Conservation (phyloP, 2,329 filamentous ascomycete species). For the Cytospora paraplurivora region DNA sequence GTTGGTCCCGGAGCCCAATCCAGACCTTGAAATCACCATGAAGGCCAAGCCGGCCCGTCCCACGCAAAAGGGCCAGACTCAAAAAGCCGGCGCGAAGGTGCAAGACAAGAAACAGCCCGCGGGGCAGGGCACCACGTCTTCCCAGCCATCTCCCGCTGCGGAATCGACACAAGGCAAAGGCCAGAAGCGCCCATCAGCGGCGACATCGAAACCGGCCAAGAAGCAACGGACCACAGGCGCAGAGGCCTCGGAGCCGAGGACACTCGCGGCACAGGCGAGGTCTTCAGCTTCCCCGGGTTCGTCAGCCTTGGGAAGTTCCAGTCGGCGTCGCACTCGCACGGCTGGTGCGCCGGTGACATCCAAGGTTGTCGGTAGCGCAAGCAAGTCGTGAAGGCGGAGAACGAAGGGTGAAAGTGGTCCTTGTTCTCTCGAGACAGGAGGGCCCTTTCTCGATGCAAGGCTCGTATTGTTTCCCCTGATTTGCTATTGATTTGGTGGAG, state of each 20-base stretch:
- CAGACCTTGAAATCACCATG: slow-evolving; percentile 2
- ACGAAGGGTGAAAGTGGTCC: too few species aligned
- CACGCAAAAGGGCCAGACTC: neutral
- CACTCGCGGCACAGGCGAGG: neutral
- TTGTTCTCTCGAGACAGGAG: too few species aligned
- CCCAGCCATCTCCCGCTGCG: neutral
- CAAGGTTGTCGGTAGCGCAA: too few species aligned
- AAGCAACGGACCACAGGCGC: neutral
- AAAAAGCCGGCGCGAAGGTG: neutral
- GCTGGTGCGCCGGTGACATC: neutral
- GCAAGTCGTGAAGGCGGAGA: too few species aligned
- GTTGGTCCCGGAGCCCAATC: slow-evolving; percentile 1
- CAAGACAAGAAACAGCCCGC: neutral
- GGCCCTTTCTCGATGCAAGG: too few species aligned
- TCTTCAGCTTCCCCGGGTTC: neutral
- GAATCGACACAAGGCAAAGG: neutral
- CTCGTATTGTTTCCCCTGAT: too few species aligned
- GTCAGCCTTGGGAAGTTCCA: too few species aligned
- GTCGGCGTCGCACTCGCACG: too few species aligned
- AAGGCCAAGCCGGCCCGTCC: neutral
- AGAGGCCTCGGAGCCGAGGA: neutral
- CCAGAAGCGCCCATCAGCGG: neutral
- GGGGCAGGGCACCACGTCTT: too few species aligned
- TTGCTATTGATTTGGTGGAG: too few species aligned
- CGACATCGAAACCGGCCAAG: neutral